These are phyloP conservation scores for Aspergillus neoniger DNA, from an alignment of 2,329 filamentous ascomycete genomes.

Conservation along the genomic window DNA sequence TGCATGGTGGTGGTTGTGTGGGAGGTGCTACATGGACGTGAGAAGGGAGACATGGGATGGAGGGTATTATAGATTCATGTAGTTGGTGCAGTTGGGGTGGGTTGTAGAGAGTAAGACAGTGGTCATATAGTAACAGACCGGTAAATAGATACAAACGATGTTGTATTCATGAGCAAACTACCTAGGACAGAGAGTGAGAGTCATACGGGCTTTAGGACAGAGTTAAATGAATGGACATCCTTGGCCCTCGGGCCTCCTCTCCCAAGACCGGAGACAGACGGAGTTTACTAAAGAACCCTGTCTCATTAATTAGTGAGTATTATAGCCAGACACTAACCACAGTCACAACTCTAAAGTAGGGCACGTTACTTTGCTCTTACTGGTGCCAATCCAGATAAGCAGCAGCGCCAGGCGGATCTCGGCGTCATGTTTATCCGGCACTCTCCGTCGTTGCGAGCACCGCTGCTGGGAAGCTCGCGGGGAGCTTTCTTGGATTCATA, in stretches of 20 bases:
- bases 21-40: slow-evolving; percentile 12
- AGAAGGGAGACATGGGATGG: neutral
- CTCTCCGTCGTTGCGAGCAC: slow-evolving; percentile 14
- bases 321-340: neutral
- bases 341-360: neutral
- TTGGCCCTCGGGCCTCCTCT: slow-evolving; percentile 1
- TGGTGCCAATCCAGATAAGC: neutral
- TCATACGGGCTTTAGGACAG: neutral
- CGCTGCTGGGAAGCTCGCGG: slow-evolving; percentile 13
- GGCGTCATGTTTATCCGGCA: slow-evolving; percentile 15
- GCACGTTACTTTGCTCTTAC: neutral
- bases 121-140: neutral
- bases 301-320: neutral
- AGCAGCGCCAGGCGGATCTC: slow-evolving; percentile 8
- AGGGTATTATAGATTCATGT: too few species aligned
- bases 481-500: slow-evolving; percentile 15
- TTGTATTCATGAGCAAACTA: too few species aligned
- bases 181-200: neutral
- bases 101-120: neutral
- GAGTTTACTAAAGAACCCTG: neutral
- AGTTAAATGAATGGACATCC: neutral
- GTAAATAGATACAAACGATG: neutral
- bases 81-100: neutral
- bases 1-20: slow-evolving; percentile 20
- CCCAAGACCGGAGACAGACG: neutral